A percentile compares a stretch with the other conserved stretches of the same genome.
phyloP scores from a whole-genome alignment of 176 grass and related monocot genomes.

The Zizania latifolia region DNA sequence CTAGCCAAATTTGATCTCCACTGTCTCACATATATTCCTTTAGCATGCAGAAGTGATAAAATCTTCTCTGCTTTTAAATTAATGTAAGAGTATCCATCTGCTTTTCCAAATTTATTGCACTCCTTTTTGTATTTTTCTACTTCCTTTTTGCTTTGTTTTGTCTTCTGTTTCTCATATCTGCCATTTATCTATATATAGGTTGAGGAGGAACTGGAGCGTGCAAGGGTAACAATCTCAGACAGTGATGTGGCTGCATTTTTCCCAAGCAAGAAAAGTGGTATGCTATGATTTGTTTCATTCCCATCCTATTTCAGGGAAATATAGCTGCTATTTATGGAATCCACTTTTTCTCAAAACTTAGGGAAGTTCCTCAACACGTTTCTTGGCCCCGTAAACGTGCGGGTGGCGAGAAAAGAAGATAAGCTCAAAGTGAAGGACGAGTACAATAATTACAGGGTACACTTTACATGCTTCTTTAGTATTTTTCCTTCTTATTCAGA shows the following conservation, averaged over 20 bases:
- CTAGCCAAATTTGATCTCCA: background rate
- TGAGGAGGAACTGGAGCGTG: conserved; percentile 77
- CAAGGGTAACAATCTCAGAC: conserved; percentile 61
- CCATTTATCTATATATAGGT: conserved; percentile 42
- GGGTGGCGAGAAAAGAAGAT: conserved; percentile 70
- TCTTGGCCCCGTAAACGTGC: conserved; percentile 84
- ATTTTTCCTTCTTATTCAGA: background rate
- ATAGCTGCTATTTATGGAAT: conserved; percentile 6
- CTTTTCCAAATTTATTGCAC: background rate
- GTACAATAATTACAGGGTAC: conserved; percentile 94
- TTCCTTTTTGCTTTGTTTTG: background rate
- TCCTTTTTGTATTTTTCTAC: background rate
- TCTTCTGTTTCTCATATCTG: background rate
- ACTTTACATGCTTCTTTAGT: background rate
- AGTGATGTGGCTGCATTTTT: conserved; percentile 71
- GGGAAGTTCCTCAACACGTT: conserved; percentile 86
- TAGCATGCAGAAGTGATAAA: background rate
- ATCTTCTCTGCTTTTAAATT: background rate
- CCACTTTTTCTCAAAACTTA: conserved; percentile 10
- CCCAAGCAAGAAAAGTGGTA: conserved; percentile 70
- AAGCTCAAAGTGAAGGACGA: conserved; percentile 94
- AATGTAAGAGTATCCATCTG: background rate
- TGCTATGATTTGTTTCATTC: background rate
- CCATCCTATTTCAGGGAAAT: background rate
- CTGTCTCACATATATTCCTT: background rate